Conservation (phyloP, 768 basidiomycete species). For the Ramaria sp. region DNA sequence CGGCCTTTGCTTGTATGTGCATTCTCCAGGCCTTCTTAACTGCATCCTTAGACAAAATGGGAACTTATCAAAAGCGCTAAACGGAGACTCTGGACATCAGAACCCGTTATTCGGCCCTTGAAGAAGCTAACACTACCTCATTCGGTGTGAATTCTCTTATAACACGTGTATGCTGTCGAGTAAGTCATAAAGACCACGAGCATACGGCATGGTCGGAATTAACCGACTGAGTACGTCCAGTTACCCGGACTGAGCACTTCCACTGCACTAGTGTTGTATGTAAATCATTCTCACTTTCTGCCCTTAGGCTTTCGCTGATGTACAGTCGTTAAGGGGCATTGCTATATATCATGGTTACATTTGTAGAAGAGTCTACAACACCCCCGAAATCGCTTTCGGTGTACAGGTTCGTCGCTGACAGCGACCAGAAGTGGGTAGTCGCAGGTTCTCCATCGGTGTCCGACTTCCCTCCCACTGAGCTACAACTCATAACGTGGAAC, state of each 20-base stretch:
- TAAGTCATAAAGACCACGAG: not conserved
- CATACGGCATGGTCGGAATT: not conserved
- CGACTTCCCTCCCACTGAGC: not conserved
- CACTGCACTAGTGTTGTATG: not conserved
- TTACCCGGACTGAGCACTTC: not conserved
- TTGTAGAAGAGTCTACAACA: not conserved
- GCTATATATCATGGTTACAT: not conserved
- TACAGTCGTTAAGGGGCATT: not conserved
- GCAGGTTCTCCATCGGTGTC: not conserved
- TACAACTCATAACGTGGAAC: conserved; percentile 57
- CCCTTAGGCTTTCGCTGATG: not conserved
- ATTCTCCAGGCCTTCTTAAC: too few species aligned
- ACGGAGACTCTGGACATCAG: too few species aligned
- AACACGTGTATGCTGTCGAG: not conserved
- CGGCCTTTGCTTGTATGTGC: too few species aligned
- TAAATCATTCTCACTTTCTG: not conserved
- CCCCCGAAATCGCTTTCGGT: not conserved
- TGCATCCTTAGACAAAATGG: too few species aligned
- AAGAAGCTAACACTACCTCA: too few species aligned
- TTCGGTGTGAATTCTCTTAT: too few species aligned
- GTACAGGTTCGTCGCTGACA: not conserved
- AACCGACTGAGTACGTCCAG: not conserved
- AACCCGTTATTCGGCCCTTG: too few species aligned
- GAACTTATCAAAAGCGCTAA: too few species aligned
- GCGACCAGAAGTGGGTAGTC: not conserved